Evolutionary conservation across 352 stramenopile species (phyloP), one percentile per base, ranked within the genome.

Genomic region (Phytophthora rubi): DNA sequence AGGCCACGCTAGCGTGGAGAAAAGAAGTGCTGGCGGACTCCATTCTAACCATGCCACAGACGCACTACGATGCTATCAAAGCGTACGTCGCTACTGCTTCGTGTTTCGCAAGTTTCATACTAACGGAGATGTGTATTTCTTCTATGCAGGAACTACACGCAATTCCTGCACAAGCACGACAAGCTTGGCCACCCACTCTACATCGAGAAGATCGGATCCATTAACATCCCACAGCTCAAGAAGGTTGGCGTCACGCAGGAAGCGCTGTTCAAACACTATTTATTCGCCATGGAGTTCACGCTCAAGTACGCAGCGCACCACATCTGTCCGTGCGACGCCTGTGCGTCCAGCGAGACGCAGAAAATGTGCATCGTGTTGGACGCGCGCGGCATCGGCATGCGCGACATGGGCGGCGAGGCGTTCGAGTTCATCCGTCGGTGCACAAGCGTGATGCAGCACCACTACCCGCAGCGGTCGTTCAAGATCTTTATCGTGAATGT

Each of bases 401-500:
- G 78, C 23, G 86, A 96, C 53, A 79, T 96, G 58, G 81, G 81
- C 6, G 88, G 86, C 0, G 88, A 96, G 8, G 73, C 74, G n/a
- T 84, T 91, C 37, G 89, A 96, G 64, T 97, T 96, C 64, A 83
- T 97, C 7, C 81, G 88, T 7, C 70, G 77, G n/a, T 92, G 85
- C 55, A 92, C 87, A 0, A 83, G 87, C n/a, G 83, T 89, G 61
- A 94, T 97, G 81, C 86, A 95, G 65, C 77, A 77, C 10, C 88
- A 97, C 72, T 97, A 97, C 57, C 88, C 89, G 16, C 89, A 97
- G 74, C 81, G 88, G 5, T 97, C 87, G 47, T 92, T 88, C 80
- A 97, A 97, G 72, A 97, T 98, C 59, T 97, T 97, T 63, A 86
- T 98, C 48, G 77, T 98, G 49, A 97, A 97, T 61, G 92, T 96